A percentile compares a stretch with the other conserved stretches of the same genome.
phyloP scores from a whole-genome alignment of 1,139 yeast species.

The Candida glucosophila region DNA sequence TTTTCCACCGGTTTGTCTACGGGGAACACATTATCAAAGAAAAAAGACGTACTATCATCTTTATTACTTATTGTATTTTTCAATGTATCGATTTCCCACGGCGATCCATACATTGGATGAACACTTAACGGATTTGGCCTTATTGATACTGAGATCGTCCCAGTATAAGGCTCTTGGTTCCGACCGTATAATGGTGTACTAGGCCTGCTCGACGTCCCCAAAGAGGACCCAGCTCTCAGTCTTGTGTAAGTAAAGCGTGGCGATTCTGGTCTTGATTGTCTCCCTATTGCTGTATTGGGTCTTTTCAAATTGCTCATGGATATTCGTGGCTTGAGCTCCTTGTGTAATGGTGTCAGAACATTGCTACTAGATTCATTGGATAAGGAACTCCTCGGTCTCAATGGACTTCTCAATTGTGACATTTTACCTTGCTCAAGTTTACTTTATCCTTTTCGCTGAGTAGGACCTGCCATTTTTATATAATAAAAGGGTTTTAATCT shows the following conservation, averaged over 20 bases:
- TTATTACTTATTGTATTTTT: conserved; percentile 37
- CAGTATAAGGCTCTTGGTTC: conserved; percentile 35
- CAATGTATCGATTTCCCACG: conserved; percentile 37
- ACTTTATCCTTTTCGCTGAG: neutral
- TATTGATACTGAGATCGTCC: conserved; percentile 43
- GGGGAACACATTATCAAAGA: conserved; percentile 71
- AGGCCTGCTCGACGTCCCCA: conserved; percentile 22
- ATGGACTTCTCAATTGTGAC: conserved; percentile 13
- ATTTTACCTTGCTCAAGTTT: conserved; percentile 5
- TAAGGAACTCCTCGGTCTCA: conserved; percentile 16
- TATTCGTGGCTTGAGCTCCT: conserved; percentile 11
- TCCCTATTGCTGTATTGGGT: conserved; percentile 19
- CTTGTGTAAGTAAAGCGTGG: conserved; percentile 16
- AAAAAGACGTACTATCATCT: conserved; percentile 47
- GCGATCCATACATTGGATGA: conserved; percentile 14
- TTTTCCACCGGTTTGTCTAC: conserved; percentile 40
- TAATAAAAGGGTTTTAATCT: no score
- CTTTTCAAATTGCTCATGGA: conserved; percentile 14
- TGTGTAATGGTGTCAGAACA: conserved; percentile 10
- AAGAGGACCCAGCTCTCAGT: conserved; percentile 33
- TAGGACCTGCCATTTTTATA: neutral
- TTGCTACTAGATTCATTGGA: conserved; percentile 8
- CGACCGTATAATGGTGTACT: conserved; percentile 25
- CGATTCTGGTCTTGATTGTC: conserved; percentile 13
- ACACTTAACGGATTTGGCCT: conserved; percentile 43